phyloP scores from a whole-genome alignment of 2,329 filamentous ascomycete genomes.

The Ustulina deusta region DNA sequence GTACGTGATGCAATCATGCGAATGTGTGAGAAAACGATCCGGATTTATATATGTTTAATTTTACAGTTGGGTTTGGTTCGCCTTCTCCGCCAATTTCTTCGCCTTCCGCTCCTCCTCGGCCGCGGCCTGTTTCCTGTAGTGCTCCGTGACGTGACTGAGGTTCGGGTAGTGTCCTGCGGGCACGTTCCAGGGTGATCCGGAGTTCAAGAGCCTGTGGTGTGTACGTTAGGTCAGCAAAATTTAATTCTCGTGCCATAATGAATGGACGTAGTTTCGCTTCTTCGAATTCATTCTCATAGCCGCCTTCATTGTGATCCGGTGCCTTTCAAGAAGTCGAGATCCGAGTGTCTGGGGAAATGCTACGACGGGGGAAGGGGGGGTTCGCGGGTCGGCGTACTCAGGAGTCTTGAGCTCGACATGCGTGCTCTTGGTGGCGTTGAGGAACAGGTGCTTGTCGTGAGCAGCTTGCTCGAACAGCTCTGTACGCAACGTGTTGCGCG shows the following conservation, averaged over 20 bases:
- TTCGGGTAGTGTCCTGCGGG: constrained; percentile 67
- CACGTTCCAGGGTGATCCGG: constrained; percentile 65
- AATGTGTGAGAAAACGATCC: constrained; percentile 2
- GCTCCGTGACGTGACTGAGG: constrained; percentile 67
- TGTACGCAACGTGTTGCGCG: constrained; percentile 65
- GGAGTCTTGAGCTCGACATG: constrained; percentile 67
- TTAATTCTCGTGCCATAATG: background rate
- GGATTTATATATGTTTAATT: constrained; percentile 39
- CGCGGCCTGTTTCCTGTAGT: constrained; percentile 67
- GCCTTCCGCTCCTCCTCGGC: constrained; percentile 68
- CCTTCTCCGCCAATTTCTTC: constrained; percentile 58
- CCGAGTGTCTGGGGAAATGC: background rate
- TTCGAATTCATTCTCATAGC: background rate
- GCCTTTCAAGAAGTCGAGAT: background rate
- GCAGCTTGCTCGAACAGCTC: constrained; percentile 67
- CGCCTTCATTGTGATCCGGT: background rate
- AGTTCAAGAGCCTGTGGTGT: constrained; percentile 59
- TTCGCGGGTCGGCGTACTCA: constrained; percentile 62
- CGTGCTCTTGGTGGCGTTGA: constrained; percentile 58
- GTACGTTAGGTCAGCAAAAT: constrained; percentile 30
- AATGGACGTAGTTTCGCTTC: constrained; percentile 1
- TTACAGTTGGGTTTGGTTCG: constrained; percentile 16
- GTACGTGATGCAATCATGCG: constrained; percentile 22
- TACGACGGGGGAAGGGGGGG: background rate
- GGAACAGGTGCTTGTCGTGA: constrained; percentile 67